phyloP scores from a whole-genome alignment of 2,329 filamentous ascomycete genomes.

The Talaromyces sp. region DNA sequence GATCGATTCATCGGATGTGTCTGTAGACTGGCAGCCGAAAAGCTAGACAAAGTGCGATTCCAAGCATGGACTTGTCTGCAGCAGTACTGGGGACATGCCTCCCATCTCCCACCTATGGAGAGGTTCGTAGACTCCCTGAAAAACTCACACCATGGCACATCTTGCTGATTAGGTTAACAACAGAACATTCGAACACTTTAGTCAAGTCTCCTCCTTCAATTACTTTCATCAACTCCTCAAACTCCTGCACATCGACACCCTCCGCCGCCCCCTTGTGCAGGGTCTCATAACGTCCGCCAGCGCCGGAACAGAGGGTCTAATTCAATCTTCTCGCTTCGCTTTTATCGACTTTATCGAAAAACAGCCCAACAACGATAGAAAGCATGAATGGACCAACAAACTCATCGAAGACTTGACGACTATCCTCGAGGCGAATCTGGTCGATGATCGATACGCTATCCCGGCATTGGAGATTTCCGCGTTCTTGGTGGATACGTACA shows the following conservation, averaged over 20 bases:
- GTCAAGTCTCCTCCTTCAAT: constrained; percentile 41
- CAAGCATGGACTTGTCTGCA: constrained; percentile 46
- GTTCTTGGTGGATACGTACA: constrained; percentile 67
- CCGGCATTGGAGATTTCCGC: constrained; percentile 73
- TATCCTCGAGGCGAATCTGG: constrained; percentile 53
- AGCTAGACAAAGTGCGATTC: constrained; percentile 78
- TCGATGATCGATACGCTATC: constrained; percentile 67
- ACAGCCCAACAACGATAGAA: constrained; percentile 32
- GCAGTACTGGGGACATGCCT: constrained; percentile 35
- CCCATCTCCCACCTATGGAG: constrained; percentile 33
- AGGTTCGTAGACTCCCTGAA: constrained; percentile 37
- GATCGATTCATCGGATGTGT: constrained; percentile 40
- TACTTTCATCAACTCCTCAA: constrained; percentile 44
- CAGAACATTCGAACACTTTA: constrained; percentile 43
- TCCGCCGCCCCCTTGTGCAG: constrained; percentile 38
- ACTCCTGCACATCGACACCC: constrained; percentile 35
- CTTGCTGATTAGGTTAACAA: constrained; percentile 10
- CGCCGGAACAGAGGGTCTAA: constrained; percentile 43
- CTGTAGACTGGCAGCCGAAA: constrained; percentile 76
- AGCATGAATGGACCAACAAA: constrained; percentile 21
- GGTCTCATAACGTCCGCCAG: constrained; percentile 46
- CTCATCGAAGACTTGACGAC: constrained; percentile 52
- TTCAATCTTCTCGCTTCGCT: constrained; percentile 42
- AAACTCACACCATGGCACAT: neutral
- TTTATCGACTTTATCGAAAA: constrained; percentile 36